phyloP scores from a whole-genome alignment of 2,329 filamentous ascomycete genomes.

The Aspergillus pseudonomiae region DNA sequence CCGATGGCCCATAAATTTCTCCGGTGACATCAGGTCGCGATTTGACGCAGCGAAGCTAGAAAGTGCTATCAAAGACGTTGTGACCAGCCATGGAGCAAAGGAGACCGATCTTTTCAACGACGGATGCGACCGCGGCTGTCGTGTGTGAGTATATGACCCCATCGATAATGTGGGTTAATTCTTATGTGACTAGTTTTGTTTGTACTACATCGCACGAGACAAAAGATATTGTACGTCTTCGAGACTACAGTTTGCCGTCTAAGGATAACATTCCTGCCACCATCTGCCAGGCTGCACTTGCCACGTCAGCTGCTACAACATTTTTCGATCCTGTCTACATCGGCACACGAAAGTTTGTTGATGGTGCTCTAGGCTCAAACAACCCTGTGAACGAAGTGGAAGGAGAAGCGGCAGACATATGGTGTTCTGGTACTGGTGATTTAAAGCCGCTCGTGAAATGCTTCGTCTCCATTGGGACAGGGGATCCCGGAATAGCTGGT shows the following conservation, averaged over 20 bases:
- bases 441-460: background rate
- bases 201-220: background rate
- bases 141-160: background rate
- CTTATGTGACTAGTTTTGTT: background rate
- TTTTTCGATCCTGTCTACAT: constrained; percentile 47
- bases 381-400: constrained; percentile 38
- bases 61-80: background rate
- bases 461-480: background rate
- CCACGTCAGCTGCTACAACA: constrained; percentile 46
- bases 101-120: background rate
- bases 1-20: background rate
- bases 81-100: background rate
- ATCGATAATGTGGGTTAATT: background rate
- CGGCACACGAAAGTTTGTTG: constrained; percentile 39
- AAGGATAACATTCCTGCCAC: background rate
- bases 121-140: background rate
- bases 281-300: constrained; percentile 47
- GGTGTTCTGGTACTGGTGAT: background rate
- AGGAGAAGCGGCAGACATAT: background rate
- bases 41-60: background rate
- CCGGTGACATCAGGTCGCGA: background rate
- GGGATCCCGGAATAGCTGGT: background rate
- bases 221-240: background rate
- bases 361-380: constrained; percentile 48
- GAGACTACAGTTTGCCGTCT: background rate